Percentiles rank a stretch among this genome's conserved stretches.
These are phyloP conservation scores for Eucalyptus lansdowneana DNA, from an alignment of 345 rosid species.

Conservation along the genomic window DNA sequence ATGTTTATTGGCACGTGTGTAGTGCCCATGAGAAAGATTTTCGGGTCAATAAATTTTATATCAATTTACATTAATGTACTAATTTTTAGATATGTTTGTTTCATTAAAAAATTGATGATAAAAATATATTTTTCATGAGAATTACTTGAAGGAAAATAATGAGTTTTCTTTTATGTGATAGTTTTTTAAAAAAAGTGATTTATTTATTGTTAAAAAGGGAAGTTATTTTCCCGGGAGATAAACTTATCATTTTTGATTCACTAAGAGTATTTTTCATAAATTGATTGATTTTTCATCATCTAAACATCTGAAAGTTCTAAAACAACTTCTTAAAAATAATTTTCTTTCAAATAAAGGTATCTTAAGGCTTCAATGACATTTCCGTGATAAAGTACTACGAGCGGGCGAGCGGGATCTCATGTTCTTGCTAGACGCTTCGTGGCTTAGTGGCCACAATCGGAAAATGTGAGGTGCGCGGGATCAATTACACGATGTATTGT, in stretches of 20 bases:
- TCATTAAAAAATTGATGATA: no score
- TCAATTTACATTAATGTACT: not conserved
- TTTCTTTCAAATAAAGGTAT: not conserved
- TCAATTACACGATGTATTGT: not conserved
- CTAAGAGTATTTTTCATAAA: not conserved
- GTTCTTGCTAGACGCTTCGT: not conserved
- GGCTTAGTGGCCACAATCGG: not conserved
- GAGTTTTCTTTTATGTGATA: no score
- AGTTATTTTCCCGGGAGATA: not conserved
- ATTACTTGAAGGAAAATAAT: no score
- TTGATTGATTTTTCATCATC: not conserved
- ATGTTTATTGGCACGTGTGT: not conserved
- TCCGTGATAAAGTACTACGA: fast-evolving
- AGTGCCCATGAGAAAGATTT: not conserved
- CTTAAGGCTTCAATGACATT: not conserved
- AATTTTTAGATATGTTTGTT: no score
- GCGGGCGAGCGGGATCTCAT: not conserved
- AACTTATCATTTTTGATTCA: not conserved
- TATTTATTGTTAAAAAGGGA: not conserved
- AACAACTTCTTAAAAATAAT: not conserved
- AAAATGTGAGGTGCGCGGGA: not conserved
- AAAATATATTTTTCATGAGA: not conserved
- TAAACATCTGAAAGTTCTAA: not conserved
- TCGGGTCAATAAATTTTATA: not conserved
- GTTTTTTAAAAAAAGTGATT: not conserved